Percentiles rank a stretch among this genome's conserved stretches.
phyloP scores from a whole-genome alignment of 805 yeast genomes.

The Nematodospora valgi region DNA sequence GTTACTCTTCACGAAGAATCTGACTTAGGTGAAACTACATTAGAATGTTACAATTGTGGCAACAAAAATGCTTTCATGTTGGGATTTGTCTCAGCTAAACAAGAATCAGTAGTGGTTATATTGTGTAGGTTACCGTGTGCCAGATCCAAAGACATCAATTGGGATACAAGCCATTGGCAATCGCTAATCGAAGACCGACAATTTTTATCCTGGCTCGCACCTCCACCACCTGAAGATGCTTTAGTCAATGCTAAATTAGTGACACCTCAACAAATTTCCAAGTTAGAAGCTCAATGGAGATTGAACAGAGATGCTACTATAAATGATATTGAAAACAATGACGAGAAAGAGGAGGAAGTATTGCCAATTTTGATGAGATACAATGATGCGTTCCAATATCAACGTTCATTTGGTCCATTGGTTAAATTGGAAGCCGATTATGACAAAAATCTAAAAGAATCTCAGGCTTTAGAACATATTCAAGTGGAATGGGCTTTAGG shows the following conservation, averaged over 20 bases:
- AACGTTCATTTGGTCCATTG: conserved; percentile 78
- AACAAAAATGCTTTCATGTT: conserved; percentile 71
- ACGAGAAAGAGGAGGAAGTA: conserved; percentile 54
- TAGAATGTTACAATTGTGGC: conserved; percentile 93
- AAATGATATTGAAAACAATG: conserved; percentile 47
- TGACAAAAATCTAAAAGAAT: conserved; percentile 70
- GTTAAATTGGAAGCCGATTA: conserved; percentile 79
- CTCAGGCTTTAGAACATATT: conserved; percentile 71
- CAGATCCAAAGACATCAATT: conserved; percentile 65
- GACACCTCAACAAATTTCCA: conserved; percentile 60
- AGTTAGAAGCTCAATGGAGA: conserved; percentile 81
- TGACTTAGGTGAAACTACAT: conserved; percentile 78
- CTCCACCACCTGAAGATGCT: conserved; percentile 65
- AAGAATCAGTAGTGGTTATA: conserved; percentile 81
- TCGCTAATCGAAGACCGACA: conserved; percentile 77
- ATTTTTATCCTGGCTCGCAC: conserved; percentile 79
- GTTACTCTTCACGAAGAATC: conserved; percentile 77
- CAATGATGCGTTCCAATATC: conserved; percentile 81
- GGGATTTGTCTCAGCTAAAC: conserved; percentile 85
- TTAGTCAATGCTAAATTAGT: conserved; percentile 52
- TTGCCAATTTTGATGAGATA: conserved; percentile 74
- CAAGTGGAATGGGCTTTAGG: conserved; percentile 72
- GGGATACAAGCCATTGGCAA: conserved; percentile 91
- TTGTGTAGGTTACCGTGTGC: conserved; percentile 89
- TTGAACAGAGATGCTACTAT: conserved; percentile 66